Percentiles rank a stretch among this genome's conserved stretches.
phyloP scores from a whole-genome alignment of 768 basidiomycete species.

The Boletus barrowsii region DNA sequence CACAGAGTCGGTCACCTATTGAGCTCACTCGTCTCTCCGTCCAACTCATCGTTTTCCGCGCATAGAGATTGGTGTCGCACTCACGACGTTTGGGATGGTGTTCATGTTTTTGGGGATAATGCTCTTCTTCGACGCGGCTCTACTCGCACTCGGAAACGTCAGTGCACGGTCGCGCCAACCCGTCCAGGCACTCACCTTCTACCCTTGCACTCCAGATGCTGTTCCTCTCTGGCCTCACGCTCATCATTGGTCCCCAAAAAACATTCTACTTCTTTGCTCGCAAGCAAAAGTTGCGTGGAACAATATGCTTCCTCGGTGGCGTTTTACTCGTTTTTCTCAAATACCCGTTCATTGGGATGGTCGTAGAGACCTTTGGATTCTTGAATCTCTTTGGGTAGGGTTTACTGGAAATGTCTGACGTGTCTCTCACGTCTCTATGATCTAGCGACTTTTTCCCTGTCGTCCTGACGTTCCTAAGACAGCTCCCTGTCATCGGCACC shows the following conservation, averaged over 20 bases:
- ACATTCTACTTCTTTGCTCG: slow-evolving; percentile 98
- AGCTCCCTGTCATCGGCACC: slow-evolving; percentile 89
- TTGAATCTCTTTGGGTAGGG: slow-evolving; percentile 91
- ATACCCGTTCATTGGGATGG: slow-evolving; percentile 91
- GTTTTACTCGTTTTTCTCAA: slow-evolving; percentile 92
- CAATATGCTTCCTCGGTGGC: slow-evolving; percentile 83
- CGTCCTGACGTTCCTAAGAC: slow-evolving; percentile 92
- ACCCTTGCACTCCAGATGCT: slow-evolving; percentile 61
- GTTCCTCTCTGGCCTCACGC: slow-evolving; percentile 89
- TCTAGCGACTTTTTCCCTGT: slow-evolving; percentile 98
- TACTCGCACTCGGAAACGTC: slow-evolving; percentile 97
- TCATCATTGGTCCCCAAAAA: slow-evolving; percentile 96
- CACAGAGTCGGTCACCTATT: slow-evolving; percentile 38
- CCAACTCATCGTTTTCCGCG: slow-evolving; percentile 1
- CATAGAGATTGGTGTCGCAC: slow-evolving; percentile 91
- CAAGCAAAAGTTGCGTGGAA: slow-evolving; percentile 90
- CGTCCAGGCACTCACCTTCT: neutral
- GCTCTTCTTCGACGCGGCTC: slow-evolving; percentile 93
- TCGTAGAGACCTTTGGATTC: slow-evolving; percentile 96
- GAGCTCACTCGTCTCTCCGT: neutral
- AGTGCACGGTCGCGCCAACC: slow-evolving; percentile 21
- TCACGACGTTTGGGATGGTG: slow-evolving; percentile 90
- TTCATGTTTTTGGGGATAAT: slow-evolving; percentile 97
- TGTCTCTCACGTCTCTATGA: neutral
- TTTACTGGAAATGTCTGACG: neutral